phyloP scores from a whole-genome alignment of 2,329 filamentous ascomycete genomes.

The Cordyceps pruinosa region DNA sequence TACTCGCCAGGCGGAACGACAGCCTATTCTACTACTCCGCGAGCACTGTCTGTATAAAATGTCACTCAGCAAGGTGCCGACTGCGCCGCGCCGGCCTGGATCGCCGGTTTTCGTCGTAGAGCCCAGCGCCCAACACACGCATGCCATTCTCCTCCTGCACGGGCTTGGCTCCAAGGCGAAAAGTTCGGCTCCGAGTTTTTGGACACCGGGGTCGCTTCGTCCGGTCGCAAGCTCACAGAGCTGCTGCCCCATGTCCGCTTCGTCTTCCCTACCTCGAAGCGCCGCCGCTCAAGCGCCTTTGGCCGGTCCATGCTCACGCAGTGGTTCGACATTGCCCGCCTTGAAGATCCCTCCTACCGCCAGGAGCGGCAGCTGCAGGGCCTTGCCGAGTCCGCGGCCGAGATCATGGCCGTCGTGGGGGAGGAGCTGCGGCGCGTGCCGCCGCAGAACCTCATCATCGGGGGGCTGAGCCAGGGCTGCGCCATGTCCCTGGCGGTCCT shows the following conservation, averaged over 20 bases:
- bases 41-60: no score
- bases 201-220: conserved; percentile 20
- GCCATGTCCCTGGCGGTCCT: conserved; percentile 37
- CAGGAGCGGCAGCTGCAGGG: conserved; percentile 38
- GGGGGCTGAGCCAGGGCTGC: conserved; percentile 48
- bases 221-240: conserved; percentile 25
- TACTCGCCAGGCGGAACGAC: no score
- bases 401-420: conserved; percentile 28
- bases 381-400: conserved; percentile 32
- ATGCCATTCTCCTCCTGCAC: conserved; percentile 26
- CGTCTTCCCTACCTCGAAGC: conserved; percentile 43
- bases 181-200: conserved; percentile 28
- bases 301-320: conserved; percentile 38
- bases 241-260: conserved; percentile 35
- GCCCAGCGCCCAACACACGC: conserved; percentile 19
- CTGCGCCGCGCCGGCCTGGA: no score
- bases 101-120: conserved; percentile 15
- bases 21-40: no score
- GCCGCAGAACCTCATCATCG: conserved; percentile 37
- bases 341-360: conserved; percentile 33
- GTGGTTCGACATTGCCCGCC: conserved; percentile 44
- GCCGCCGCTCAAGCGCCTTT: conserved; percentile 36
- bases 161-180: conserved; percentile 25
- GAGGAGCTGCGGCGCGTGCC: conserved; percentile 25
- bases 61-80: no score